These are phyloP conservation scores for Neurospora sp. DNA, from an alignment of 495 filamentous ascomycete genomes.

Conservation along the genomic window DNA sequence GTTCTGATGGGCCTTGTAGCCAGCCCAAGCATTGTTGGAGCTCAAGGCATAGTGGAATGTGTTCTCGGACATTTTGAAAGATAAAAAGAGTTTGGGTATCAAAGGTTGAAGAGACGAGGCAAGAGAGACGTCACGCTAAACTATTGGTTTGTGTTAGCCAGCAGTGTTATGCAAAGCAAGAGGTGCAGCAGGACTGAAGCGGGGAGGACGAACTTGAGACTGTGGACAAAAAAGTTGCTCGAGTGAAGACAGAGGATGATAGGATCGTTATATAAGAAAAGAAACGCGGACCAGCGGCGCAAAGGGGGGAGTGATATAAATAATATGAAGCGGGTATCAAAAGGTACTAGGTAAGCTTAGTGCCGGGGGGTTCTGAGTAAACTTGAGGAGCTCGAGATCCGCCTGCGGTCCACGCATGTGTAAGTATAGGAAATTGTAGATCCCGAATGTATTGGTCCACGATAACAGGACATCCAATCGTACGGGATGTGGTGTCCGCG, in stretches of 20 bases:
- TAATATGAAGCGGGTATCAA: neutral
- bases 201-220: neutral
- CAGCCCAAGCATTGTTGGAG: constrained; percentile 64
- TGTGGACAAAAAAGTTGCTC: neutral
- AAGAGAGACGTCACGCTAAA: neutral
- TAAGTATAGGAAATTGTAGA: neutral
- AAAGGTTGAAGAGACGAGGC: neutral
- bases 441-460: neutral
- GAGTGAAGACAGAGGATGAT: neutral
- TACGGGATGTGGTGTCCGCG: neutral
- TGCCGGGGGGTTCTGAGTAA: neutral
- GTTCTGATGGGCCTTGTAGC: constrained; percentile 51
- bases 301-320: neutral
- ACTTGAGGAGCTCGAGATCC: neutral
- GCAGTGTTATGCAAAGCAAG: neutral
- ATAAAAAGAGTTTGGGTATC: neutral
- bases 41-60: constrained; percentile 44
- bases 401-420: neutral
- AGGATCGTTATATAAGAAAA: neutral
- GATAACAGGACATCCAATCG: neutral
- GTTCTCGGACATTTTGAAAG: constrained; percentile 27
- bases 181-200: neutral
- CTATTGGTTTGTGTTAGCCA: neutral
- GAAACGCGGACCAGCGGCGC: neutral
- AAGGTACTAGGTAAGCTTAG: neutral